A percentile compares a stretch with the other conserved stretches of the same genome.
Evolutionary conservation across 2,329 filamentous ascomycete species (phyloP).

Genomic region (Aspergillus floridensis): DNA sequence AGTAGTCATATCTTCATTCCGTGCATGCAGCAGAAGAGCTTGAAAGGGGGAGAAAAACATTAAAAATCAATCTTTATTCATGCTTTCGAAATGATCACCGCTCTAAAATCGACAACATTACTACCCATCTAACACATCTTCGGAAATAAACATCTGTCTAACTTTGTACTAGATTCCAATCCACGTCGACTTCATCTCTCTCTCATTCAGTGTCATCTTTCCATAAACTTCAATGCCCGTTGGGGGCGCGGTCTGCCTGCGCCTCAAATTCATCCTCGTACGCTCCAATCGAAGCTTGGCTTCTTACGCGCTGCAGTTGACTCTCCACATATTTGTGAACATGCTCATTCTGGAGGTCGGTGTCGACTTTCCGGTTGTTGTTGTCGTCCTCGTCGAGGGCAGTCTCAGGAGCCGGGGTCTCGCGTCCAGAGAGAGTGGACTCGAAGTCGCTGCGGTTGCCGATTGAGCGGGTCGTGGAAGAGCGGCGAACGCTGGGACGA

Average conservation of each 20-base stretch:
- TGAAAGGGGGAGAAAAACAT: no score
- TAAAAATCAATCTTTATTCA: no score
- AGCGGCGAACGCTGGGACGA: slow-evolving; percentile 65
- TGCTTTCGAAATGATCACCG: no score
- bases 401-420: slow-evolving; percentile 31
- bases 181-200: background rate
- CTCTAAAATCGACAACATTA: no score
- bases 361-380: slow-evolving; percentile 40
- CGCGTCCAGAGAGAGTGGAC: slow-evolving; percentile 37
- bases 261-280: slow-evolving; percentile 64
- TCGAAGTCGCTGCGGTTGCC: slow-evolving; percentile 79
- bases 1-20: no score
- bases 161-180: background rate
- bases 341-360: slow-evolving; percentile 61
- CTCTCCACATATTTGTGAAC: slow-evolving; percentile 79
- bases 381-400: slow-evolving; percentile 32
- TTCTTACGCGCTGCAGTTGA: slow-evolving; percentile 71
- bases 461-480: slow-evolving; percentile 79
- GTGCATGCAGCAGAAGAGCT: no score
- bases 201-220: slow-evolving; percentile 13
- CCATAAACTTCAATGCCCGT: slow-evolving; percentile 20
- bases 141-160: background rate
- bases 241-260: slow-evolving; percentile 46
- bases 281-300: slow-evolving; percentile 50
- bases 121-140: no score